These are phyloP conservation scores for Wickerhamomyces strasburgensis DNA, from an alignment of 805 yeast species.

Conservation along the genomic window DNA sequence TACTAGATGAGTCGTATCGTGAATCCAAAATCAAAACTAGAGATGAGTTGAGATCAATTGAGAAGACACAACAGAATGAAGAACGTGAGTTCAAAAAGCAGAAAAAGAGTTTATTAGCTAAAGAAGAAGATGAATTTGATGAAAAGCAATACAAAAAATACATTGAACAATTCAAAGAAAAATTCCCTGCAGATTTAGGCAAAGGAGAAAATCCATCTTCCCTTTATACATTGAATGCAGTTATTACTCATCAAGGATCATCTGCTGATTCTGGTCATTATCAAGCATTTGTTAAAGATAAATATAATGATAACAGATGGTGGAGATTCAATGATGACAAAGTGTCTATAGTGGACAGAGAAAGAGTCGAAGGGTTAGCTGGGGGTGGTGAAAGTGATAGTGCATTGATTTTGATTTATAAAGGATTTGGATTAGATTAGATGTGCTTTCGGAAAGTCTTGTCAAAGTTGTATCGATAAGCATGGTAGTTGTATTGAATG, in stretches of 20 bases:
- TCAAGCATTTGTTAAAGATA: constrained; percentile 81
- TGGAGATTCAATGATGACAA: constrained; percentile 93
- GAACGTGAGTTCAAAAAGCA: constrained; percentile 64
- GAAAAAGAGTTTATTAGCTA: constrained; percentile 37
- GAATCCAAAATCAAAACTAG: constrained; percentile 62
- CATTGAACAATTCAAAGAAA: constrained; percentile 37
- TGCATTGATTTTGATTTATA: constrained; percentile 84
- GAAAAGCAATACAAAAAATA: constrained; percentile 50
- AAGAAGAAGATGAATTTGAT: constrained; percentile 46
- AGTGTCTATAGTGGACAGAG: constrained; percentile 71
- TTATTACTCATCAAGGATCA: constrained; percentile 91
- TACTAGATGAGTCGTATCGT: constrained; percentile 75
- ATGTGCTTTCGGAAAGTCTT: no score
- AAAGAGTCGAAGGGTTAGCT: constrained; percentile 76
- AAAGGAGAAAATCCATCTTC: constrained; percentile 81
- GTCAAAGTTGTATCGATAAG: no score
- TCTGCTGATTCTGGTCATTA: constrained; percentile 97
- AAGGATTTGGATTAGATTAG: constrained; percentile 62
- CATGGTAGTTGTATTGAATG: no score
- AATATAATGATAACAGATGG: constrained; percentile 75
- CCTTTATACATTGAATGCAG: constrained; percentile 74
- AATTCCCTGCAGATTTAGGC: constrained; percentile 41
- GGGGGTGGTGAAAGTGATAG: constrained; percentile 99
- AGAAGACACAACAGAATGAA: constrained; percentile 69
- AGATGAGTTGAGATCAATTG: constrained; percentile 71